Conservation (phyloP, 305 asterid genomes). For the Euphrasia arctica region DNA sequence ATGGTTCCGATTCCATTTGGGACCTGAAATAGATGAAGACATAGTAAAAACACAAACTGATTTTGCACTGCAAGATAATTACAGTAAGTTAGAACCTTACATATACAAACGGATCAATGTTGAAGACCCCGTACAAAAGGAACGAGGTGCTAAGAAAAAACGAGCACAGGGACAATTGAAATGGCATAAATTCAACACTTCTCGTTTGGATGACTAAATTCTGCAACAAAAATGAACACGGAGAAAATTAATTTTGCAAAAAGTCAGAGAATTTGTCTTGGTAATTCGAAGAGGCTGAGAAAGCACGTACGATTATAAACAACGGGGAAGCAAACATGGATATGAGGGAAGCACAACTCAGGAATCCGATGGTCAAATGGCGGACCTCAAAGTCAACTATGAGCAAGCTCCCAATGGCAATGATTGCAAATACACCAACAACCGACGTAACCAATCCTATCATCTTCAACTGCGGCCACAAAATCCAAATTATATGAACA, state of each 20-base stretch:
- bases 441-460: slow-evolving; percentile 45
- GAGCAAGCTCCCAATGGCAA: slow-evolving; percentile 47
- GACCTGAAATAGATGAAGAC: slow-evolving; percentile 34
- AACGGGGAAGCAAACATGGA: slow-evolving; percentile 73
- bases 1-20: slow-evolving; percentile 66
- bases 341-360: slow-evolving; percentile 59
- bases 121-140: slow-evolving; percentile 55
- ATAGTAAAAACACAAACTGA: neutral
- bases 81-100: slow-evolving; percentile 27
- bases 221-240: slow-evolving; percentile 31
- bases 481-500: slow-evolving; percentile 7
- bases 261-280: neutral
- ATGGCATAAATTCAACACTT: slow-evolving; percentile 71
- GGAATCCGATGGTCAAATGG: slow-evolving; percentile 42
- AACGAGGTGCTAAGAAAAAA: slow-evolving; percentile 65
- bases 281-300: neutral
- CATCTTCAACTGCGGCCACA: slow-evolving; percentile 42
- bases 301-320: slow-evolving; percentile 49
- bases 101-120: slow-evolving; percentile 54
- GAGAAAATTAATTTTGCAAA: neutral
- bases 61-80: neutral
- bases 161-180: slow-evolving; percentile 55
- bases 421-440: slow-evolving; percentile 35
- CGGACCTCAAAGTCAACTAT: slow-evolving; percentile 43
- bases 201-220: slow-evolving; percentile 57